These are phyloP conservation scores for Rickenella mellea DNA, from an alignment of 768 basidiomycete genomes.

Conservation along the genomic window DNA sequence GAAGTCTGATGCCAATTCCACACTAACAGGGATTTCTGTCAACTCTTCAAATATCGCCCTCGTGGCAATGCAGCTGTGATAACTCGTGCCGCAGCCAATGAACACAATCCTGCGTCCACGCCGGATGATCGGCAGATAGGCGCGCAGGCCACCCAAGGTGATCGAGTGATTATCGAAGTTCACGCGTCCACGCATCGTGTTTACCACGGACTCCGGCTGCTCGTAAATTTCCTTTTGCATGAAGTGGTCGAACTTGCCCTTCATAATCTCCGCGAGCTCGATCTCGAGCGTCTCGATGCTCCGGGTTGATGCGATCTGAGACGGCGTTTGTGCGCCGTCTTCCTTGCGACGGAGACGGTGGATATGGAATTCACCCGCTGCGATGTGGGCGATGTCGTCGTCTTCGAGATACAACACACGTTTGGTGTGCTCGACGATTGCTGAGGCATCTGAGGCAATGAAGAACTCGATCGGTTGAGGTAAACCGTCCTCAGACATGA, in stretches of 20 bases:
- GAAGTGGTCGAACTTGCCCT: conserved; percentile 98
- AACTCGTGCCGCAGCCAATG: conserved; percentile 96
- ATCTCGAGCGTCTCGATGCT: conserved; percentile 97
- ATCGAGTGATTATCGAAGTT: conserved; percentile 92
- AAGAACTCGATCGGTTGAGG: conserved; percentile 99
- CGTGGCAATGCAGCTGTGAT: conserved; percentile 94
- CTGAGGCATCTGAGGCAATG: conserved; percentile 94
- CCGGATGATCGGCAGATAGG: conserved; percentile 92
- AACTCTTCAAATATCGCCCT: conserved; percentile 98
- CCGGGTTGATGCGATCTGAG: conserved; percentile 65
- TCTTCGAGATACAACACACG: conserved; percentile 98
- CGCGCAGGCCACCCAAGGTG: conserved; percentile 90
- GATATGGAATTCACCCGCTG: conserved; percentile 96
- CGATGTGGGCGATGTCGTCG: conserved; percentile 96
- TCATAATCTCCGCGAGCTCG: conserved; percentile 99
- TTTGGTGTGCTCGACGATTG: conserved; percentile 98
- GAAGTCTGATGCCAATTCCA: conserved; percentile 97
- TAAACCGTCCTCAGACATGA: conserved; percentile 97
- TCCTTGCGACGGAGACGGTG: conserved; percentile 93
- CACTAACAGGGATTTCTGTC: conserved; percentile 95
- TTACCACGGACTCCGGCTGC: conserved; percentile 98
- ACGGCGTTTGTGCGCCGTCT: conserved; percentile 49
- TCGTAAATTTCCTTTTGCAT: conserved; percentile 99
- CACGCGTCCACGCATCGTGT: conserved; percentile 99
- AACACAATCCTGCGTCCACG: conserved; percentile 92